Evolutionary conservation across 2,329 filamentous ascomycete genomes (phyloP).

Genomic region (Metarhizium brunneum): DNA sequence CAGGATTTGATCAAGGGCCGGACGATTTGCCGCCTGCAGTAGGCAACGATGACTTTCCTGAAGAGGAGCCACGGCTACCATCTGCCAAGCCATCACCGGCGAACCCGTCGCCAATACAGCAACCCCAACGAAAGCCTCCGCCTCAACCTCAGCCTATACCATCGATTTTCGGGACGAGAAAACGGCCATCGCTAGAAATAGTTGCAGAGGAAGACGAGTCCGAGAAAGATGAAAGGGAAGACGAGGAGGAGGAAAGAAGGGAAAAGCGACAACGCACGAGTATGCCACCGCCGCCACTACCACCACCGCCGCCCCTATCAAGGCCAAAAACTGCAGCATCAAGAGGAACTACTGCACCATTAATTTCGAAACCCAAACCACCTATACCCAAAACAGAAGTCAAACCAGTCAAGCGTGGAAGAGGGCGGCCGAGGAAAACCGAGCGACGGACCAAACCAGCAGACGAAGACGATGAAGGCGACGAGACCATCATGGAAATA

Average conservation of each 20-base stretch:
- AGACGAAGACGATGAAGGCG: constrained; percentile 28
- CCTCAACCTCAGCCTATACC: neutral
- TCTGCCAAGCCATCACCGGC: neutral
- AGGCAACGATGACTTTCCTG: constrained; percentile 5
- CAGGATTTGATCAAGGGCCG: constrained; percentile 7
- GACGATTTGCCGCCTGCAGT: constrained; percentile 9
- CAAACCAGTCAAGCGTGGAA: constrained; percentile 3
- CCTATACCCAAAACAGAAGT: neutral
- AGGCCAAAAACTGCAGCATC: constrained; percentile 15
- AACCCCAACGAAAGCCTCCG: neutral
- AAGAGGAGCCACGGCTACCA: neutral
- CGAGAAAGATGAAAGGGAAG: constrained; percentile 7
- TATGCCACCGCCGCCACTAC: constrained; percentile 4
- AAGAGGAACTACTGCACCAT: constrained; percentile 7
- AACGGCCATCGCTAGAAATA: neutral
- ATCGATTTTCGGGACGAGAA: neutral
- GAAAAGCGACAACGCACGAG: constrained; percentile 18
- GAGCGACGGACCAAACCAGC: constrained; percentile 15
- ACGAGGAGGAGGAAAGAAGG: constrained; percentile 11
- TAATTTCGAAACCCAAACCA: neutral
- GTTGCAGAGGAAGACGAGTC: constrained; percentile 13
- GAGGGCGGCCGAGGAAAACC: constrained; percentile 7
- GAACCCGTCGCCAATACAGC: neutral
- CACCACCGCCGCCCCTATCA: constrained; percentile 12
- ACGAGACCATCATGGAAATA: constrained; percentile 37